Conservation (phyloP, 2,329 filamentous ascomycete species). For the Aspergillus ruber region DNA sequence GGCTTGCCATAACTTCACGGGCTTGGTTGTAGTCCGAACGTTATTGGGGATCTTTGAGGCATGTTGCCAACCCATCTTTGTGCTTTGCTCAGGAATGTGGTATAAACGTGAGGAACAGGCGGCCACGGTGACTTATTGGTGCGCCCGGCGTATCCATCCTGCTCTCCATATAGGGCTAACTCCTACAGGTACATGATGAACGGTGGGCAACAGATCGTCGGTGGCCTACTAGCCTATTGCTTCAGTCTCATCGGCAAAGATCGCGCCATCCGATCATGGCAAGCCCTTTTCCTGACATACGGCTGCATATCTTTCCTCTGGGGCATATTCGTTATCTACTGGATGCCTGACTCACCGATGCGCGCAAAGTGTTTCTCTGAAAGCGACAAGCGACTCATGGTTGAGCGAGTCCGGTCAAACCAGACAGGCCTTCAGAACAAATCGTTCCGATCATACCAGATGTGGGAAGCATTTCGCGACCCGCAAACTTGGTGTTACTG, state of each 20-base stretch:
- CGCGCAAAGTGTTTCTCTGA: constrained; percentile 63
- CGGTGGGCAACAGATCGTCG: constrained; percentile 65
- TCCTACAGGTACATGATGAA: constrained; percentile 62
- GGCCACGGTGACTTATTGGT: constrained; percentile 60
- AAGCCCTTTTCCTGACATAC: constrained; percentile 62
- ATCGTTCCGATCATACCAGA: constrained; percentile 47
- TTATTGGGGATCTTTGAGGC: constrained; percentile 67
- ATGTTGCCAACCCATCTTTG: constrained; percentile 61
- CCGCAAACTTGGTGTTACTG: constrained; percentile 62
- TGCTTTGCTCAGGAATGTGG: constrained; percentile 64
- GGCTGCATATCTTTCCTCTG: constrained; percentile 59
- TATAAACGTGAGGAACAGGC: constrained; percentile 65
- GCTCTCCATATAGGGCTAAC: neutral
- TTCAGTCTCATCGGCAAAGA: constrained; percentile 47
- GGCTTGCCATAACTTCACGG: constrained; percentile 54
- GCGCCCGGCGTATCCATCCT: constrained; percentile 21
- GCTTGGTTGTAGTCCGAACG: constrained; percentile 56
- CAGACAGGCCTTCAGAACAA: constrained; percentile 57
- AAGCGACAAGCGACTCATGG: constrained; percentile 58
- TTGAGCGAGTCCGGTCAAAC: constrained; percentile 55
- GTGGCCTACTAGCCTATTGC: constrained; percentile 59
- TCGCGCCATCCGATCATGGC: constrained; percentile 56
- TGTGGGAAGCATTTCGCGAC: constrained; percentile 55
- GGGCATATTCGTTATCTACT: constrained; percentile 57
- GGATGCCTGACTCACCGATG: constrained; percentile 66